These are phyloP conservation scores for Ligustrum vulgare DNA, from an alignment of 257 asterid species.

Conservation along the genomic window DNA sequence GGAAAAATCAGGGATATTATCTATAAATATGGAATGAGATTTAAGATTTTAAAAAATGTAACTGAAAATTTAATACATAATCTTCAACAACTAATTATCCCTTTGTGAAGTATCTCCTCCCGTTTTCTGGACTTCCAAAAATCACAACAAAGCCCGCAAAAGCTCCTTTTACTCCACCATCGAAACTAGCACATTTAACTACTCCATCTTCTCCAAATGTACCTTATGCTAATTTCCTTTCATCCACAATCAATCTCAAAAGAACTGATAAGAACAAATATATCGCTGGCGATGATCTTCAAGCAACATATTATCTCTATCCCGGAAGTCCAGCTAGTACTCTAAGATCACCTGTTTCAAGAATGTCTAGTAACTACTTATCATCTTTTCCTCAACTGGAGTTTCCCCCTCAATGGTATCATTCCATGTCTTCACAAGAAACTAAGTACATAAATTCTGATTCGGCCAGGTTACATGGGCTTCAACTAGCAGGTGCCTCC, in stretches of 20 bases:
- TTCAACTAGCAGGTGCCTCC: constrained; percentile 41
- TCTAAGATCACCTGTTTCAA: constrained; percentile 40
- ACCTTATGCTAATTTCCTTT: constrained; percentile 65
- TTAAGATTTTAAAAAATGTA: no score
- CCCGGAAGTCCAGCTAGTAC: constrained; percentile 62
- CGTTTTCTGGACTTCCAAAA: constrained; percentile 60
- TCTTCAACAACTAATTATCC: no score
- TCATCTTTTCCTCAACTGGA: constrained; percentile 47
- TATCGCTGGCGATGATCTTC: constrained; percentile 38
- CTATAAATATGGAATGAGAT: no score
- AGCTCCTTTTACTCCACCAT: constrained; percentile 72
- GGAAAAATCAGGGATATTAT: no score
- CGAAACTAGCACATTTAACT: constrained; percentile 62
- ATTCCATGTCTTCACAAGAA: constrained; percentile 36
- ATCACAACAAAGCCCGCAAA: constrained; percentile 78
- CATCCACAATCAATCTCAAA: constrained; percentile 40
- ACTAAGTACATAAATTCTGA: constrained; percentile 46
- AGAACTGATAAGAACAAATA: constrained; percentile 25
- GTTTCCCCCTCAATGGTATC: constrained; percentile 37
- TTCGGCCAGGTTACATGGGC: constrained; percentile 52
- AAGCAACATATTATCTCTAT: constrained; percentile 41
- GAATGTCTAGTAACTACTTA: constrained; percentile 32
- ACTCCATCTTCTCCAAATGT: constrained; percentile 80
- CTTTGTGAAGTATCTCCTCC: constrained; percentile 81
- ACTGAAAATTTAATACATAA: no score